phyloP scores from a whole-genome alignment of 805 yeast genomes.

The Cyberlindnera mississippiensis region DNA sequence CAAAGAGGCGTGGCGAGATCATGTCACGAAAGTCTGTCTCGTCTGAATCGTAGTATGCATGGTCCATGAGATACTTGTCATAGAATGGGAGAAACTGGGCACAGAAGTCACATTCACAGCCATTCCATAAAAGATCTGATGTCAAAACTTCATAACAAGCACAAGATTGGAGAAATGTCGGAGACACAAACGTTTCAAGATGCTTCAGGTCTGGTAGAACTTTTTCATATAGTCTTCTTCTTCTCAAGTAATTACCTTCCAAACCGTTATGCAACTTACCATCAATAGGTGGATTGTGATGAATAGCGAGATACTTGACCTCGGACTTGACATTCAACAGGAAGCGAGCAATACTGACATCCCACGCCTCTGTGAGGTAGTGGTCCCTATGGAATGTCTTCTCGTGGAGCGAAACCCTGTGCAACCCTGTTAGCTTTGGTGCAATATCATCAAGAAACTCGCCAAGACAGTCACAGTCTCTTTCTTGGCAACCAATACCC shows the following conservation, averaged over 20 bases:
- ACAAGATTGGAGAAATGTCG: conserved; percentile 55
- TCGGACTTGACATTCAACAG: conserved; percentile 31
- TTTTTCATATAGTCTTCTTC: conserved; percentile 47
- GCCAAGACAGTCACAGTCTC: conserved; percentile 42
- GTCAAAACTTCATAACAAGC: conserved; percentile 68
- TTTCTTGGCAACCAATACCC: conserved; percentile 49
- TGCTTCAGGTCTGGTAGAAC: conserved; percentile 43
- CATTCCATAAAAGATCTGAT: conserved; percentile 74
- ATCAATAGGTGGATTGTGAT: conserved; percentile 54
- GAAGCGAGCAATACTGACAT: conserved; percentile 42
- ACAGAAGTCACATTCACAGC: conserved; percentile 64
- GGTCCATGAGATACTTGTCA: conserved; percentile 61
- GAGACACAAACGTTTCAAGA: conserved; percentile 47
- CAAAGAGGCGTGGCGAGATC: conserved; percentile 54
- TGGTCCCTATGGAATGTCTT: conserved; percentile 38
- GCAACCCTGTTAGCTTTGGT: conserved; percentile 27
- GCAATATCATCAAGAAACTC: conserved; percentile 38
- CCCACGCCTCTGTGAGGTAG: conserved; percentile 53
- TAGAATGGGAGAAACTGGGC: conserved; percentile 41
- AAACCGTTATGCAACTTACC: conserved; percentile 60
- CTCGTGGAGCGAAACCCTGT: conserved; percentile 30
- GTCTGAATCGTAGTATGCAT: conserved; percentile 49
- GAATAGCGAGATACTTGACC: conserved; percentile 43
- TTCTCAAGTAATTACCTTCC: conserved; percentile 68
- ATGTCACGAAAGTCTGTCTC: conserved; percentile 53